These are phyloP conservation scores for Nepenthes mirabilis DNA, from an alignment of 148 eudicot species.

Conservation along the genomic window DNA sequence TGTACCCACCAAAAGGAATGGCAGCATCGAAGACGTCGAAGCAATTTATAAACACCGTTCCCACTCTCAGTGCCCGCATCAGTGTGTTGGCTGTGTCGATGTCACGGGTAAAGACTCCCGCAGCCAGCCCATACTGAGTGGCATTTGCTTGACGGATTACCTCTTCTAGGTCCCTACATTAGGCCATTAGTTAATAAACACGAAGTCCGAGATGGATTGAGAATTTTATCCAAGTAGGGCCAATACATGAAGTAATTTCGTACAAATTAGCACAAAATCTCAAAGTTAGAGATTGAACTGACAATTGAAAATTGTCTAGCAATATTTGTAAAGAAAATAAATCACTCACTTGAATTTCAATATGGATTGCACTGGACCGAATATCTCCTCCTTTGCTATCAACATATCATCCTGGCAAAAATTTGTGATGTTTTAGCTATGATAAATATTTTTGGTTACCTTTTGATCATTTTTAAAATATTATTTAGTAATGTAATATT, in stretches of 20 bases:
- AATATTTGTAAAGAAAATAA: too few species aligned
- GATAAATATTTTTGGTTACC: too few species aligned
- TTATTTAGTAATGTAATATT: too few species aligned
- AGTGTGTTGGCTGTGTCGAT: conserved; percentile 49
- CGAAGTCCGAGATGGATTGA: too few species aligned
- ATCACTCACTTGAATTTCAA: conserved; percentile 62
- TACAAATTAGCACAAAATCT: too few species aligned
- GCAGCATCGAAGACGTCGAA: conserved; percentile 47
- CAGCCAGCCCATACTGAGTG: conserved; percentile 45
- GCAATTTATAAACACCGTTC: conserved; percentile 60
- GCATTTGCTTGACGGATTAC: conserved; percentile 40
- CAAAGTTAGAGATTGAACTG: background rate
- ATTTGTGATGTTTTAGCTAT: too few species aligned
- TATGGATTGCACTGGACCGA: conserved; percentile 78
- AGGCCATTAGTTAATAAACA: background rate
- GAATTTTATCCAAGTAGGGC: too few species aligned
- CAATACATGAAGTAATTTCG: too few species aligned
- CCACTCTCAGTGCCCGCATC: conserved; percentile 38
- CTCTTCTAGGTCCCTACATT: conserved; percentile 34
- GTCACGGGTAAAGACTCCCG: conserved; percentile 56
- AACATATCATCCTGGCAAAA: conserved; percentile 61
- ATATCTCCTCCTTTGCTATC: conserved; percentile 85
- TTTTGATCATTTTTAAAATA: too few species aligned
- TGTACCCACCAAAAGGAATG: conserved; percentile 65
- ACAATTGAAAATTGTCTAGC: background rate